Conservation (phyloP, 768 basidiomycete genomes). For the Leccinum disarticulatum region DNA sequence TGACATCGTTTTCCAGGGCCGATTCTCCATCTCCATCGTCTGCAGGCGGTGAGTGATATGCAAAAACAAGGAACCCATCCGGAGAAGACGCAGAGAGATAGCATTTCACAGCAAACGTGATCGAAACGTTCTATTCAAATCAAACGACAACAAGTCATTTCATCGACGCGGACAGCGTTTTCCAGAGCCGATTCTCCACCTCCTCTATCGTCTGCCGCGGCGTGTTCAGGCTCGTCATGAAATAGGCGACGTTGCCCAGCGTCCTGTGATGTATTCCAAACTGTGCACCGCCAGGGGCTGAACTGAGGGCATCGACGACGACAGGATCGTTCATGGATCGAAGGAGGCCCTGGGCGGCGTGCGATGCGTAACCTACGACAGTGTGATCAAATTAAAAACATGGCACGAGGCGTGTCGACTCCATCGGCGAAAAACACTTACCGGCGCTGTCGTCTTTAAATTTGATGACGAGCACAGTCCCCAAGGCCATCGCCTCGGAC, state of each 20-base stretch:
- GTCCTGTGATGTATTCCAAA: constrained; percentile 85
- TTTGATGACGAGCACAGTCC: constrained; percentile 81
- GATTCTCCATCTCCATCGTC: too few species aligned
- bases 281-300: constrained; percentile 52
- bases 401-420: neutral
- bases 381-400: neutral
- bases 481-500: constrained; percentile 81
- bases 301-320: constrained; percentile 31
- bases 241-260: constrained; percentile 88
- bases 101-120: neutral
- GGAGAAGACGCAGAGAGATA: too few species aligned
- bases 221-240: constrained; percentile 88
- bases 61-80: too few species aligned
- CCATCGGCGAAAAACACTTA: constrained; percentile 29
- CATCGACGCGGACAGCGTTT: constrained; percentile 20
- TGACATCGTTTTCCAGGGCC: too few species aligned
- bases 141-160: neutral
- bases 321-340: constrained; percentile 43
- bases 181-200: constrained; percentile 64
- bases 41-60: too few species aligned
- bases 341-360: constrained; percentile 65
- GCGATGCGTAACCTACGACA: constrained; percentile 52
- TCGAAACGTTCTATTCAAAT: too few species aligned
- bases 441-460: constrained; percentile 58
- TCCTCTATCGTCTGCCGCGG: constrained; percentile 48